phyloP scores from a whole-genome alignment of 1,139 yeast species.

The Kazachstania sp. region DNA sequence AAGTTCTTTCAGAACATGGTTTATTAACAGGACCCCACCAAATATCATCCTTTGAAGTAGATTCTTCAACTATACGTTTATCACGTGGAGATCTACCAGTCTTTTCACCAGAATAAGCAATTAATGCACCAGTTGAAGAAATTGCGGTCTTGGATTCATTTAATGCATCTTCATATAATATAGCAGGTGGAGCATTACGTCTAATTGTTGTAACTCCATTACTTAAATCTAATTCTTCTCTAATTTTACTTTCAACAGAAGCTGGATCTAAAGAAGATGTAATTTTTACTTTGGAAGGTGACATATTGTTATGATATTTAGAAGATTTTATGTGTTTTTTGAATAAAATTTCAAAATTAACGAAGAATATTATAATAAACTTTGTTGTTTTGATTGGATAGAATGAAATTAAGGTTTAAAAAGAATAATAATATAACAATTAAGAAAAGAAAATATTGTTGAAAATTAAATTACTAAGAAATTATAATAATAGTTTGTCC shows the following conservation, averaged over 20 bases:
- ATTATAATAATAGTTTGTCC: too few species aligned
- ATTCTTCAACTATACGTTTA: constrained; percentile 95
- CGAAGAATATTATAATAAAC: not conserved
- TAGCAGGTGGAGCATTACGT: constrained; percentile 91
- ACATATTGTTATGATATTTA: constrained; percentile 13
- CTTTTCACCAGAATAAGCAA: constrained; percentile 92
- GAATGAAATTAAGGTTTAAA: too few species aligned
- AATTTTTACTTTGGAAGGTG: constrained; percentile 19
- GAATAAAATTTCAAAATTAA: not conserved
- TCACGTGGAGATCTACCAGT: constrained; percentile 99
- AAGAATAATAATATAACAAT: too few species aligned
- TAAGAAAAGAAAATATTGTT: too few species aligned
- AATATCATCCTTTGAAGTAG: constrained; percentile 67
- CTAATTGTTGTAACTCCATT: constrained; percentile 34
- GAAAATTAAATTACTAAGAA: too few species aligned
- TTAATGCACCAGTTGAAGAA: constrained; percentile 87
- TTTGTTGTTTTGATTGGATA: too few species aligned
- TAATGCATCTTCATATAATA: constrained; percentile 90
- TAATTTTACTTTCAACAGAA: constrained; percentile 26
- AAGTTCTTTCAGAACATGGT: constrained; percentile 87
- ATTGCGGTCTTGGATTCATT: constrained; percentile 84
- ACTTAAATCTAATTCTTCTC: constrained; percentile 31
- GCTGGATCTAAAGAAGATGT: constrained; percentile 5
- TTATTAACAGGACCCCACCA: constrained; percentile 99
- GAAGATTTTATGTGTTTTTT: not conserved